Conservation (phyloP, 1,284 basidiomycete species). For the Tylopilus sp. region DNA sequence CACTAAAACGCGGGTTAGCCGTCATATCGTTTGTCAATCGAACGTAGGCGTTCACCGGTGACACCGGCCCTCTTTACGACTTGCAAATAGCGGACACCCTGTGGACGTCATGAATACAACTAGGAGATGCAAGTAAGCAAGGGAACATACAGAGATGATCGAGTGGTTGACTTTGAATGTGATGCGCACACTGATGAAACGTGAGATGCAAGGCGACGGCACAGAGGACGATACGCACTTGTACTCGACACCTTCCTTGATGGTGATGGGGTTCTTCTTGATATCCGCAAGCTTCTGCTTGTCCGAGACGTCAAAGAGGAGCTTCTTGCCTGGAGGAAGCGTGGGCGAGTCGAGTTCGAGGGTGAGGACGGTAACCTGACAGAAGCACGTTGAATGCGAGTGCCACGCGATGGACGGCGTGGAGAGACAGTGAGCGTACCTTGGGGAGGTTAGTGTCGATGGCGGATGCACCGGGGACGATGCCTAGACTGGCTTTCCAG, state of each 20-base stretch:
- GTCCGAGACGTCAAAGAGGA: slow-evolving; percentile 56
- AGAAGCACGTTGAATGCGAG: slow-evolving; percentile 7
- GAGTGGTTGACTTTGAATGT: slow-evolving; percentile 81
- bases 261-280: slow-evolving; percentile 70
- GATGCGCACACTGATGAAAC: slow-evolving; percentile 59
- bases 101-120: slow-evolving; percentile 8
- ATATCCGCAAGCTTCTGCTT: slow-evolving; percentile 43
- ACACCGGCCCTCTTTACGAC: slow-evolving; percentile 75
- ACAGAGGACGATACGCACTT: slow-evolving; percentile 43
- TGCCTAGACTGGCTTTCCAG: slow-evolving; percentile 89
- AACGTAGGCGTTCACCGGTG: slow-evolving; percentile 45
- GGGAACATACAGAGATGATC: slow-evolving; percentile 67
- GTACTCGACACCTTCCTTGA: slow-evolving; percentile 85
- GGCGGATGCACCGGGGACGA: slow-evolving; percentile 51
- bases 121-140: neutral
- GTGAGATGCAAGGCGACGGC: slow-evolving; percentile 6
- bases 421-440: slow-evolving; percentile 37
- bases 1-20: slow-evolving; percentile 44
- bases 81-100: slow-evolving; percentile 84
- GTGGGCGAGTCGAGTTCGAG: slow-evolving; percentile 70
- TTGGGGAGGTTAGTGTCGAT: slow-evolving; percentile 54
- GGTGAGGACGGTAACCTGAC: slow-evolving; percentile 62
- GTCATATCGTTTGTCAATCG: slow-evolving; percentile 1
- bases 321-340: slow-evolving; percentile 58
- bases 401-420: slow-evolving; percentile 4